Conservation (phyloP, 192 early-diverging fungal species). For the Coemansia sp. region DNA sequence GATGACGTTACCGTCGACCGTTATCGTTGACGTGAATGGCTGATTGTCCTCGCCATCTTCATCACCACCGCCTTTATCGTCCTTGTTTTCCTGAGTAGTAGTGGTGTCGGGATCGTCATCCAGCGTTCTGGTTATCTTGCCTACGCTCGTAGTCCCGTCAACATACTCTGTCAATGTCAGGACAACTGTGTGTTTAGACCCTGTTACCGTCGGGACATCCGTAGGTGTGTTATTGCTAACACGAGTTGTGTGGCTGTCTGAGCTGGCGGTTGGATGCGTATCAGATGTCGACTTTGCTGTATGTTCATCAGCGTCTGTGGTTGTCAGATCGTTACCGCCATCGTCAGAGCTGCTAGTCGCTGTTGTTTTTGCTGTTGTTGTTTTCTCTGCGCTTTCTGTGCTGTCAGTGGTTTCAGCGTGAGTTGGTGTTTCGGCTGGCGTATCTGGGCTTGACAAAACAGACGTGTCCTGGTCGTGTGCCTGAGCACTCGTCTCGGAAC, state of each 20-base stretch:
- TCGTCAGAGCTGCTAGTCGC: background rate
- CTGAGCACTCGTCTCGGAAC: background rate
- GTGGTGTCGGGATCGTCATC: slow-evolving; percentile 1
- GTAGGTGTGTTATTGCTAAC: background rate
- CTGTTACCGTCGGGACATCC: background rate
- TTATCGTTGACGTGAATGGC: slow-evolving; percentile 29
- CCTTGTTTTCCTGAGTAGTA: background rate
- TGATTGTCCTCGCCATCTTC: background rate
- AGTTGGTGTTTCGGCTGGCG: background rate
- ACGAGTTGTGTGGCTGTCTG: background rate
- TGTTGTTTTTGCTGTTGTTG: background rate
- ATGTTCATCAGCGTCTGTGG: background rate
- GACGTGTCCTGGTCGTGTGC: background rate
- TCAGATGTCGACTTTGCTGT: background rate
- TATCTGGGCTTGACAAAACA: background rate
- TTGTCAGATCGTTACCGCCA: background rate
- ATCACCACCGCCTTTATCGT: background rate
- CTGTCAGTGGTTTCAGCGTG: background rate
- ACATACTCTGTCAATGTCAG: slow-evolving; percentile 31
- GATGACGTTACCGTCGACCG: slow-evolving; percentile 26
- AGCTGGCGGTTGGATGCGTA: background rate
- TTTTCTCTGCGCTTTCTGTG: background rate
- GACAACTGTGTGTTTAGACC: slow-evolving; percentile 26
- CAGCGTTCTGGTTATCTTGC: slow-evolving; percentile 17
- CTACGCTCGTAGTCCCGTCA: slow-evolving; percentile 20